Conservation (phyloP, 805 yeast species). For the Tetrapisispora pingtungensis region DNA sequence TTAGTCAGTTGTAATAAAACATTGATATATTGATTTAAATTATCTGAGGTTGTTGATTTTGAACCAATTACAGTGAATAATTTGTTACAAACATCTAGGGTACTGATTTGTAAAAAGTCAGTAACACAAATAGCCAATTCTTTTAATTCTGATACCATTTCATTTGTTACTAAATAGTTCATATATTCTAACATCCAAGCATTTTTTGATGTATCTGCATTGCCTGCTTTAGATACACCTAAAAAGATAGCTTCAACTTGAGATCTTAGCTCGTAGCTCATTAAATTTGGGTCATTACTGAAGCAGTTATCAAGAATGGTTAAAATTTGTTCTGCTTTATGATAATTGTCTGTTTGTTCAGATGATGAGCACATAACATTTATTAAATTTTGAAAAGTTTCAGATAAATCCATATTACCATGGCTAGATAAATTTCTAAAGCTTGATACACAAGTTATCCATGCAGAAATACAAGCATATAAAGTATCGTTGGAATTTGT, state of each 20-base stretch:
- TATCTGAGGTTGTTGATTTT: conserved; percentile 4
- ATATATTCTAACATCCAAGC: conserved; percentile 29
- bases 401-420: conserved; percentile 25
- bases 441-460: conserved; percentile 26
- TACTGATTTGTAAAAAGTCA: conserved; percentile 26
- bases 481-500: conserved; percentile 10
- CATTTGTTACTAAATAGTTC: conserved; percentile 26
- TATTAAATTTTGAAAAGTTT: conserved; percentile 22
- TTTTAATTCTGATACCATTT: conserved; percentile 24
- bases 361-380: conserved; percentile 23
- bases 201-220: conserved; percentile 15
- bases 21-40: conserved; percentile 33
- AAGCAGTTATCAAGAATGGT: conserved; percentile 22
- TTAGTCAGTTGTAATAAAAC: conserved; percentile 45
- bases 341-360: conserved; percentile 17
- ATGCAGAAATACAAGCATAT: conserved; percentile 21
- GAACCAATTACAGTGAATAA: conserved; percentile 18
- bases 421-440: conserved; percentile 19
- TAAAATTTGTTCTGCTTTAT: conserved; percentile 19
- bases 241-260: conserved; percentile 24
- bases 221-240: conserved; percentile 21
- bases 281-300: conserved; percentile 22
- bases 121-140: conserved; percentile 27
- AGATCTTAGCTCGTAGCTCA: conserved; percentile 24
- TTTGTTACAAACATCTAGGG: conserved; percentile 26